phyloP scores from a whole-genome alignment of 495 filamentous ascomycete species.

The Margaritispora aquatica region DNA sequence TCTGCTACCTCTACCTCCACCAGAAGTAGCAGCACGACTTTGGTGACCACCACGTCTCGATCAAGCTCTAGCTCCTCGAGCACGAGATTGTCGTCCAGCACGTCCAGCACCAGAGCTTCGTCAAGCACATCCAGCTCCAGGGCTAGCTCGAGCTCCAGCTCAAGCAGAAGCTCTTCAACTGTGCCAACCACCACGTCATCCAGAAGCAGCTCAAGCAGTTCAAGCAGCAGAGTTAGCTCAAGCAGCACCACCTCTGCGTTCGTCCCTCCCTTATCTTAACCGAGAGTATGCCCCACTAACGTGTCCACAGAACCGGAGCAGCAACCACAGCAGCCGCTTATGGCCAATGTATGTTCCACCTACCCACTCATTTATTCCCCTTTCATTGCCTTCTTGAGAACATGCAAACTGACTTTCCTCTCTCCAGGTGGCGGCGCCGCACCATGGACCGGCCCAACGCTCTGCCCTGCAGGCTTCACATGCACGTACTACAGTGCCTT shows the following conservation, averaged over 20 bases:
- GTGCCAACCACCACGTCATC: not conserved
- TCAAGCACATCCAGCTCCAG: not conserved
- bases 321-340: not conserved
- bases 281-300: not conserved
- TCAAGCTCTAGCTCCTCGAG: not conserved
- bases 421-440: not conserved
- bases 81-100: not conserved
- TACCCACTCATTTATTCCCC: not conserved
- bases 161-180: not conserved
- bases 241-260: not conserved
- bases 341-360: not conserved
- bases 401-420: not conserved
- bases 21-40: not conserved
- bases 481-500: not conserved
- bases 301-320: not conserved
- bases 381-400: not conserved
- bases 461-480: not conserved
- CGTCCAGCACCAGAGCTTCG: not conserved
- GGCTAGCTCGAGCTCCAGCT: not conserved
- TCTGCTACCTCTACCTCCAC: constrained; percentile 7
- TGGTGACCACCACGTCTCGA: not conserved
- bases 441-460: not conserved
- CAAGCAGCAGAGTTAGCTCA: not conserved
- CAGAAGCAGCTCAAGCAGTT: not conserved
- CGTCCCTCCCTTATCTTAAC: not conserved